Conservation (phyloP, 345 rosid genomes). For the Cochlearia excelsa region DNA sequence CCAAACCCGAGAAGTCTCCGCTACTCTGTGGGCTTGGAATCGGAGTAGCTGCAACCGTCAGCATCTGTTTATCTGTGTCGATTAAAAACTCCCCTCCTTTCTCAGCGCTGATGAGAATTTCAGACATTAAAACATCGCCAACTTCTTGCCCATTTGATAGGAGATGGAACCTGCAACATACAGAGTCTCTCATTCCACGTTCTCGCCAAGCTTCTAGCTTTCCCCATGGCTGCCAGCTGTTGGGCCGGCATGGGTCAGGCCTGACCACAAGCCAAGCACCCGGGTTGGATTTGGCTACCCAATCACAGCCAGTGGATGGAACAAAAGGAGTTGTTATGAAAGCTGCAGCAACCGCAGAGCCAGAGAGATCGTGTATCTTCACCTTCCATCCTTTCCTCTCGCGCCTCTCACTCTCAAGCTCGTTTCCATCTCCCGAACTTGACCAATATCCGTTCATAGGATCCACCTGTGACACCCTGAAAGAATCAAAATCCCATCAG, state of each 20-base stretch:
- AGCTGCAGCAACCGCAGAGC: slow-evolving; percentile 94
- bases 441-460: slow-evolving; percentile 65
- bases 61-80: slow-evolving; percentile 74
- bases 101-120: slow-evolving; percentile 75
- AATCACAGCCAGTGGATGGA: slow-evolving; percentile 92
- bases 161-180: slow-evolving; percentile 85
- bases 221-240: slow-evolving; percentile 99
- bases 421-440: slow-evolving; percentile 45
- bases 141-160: slow-evolving; percentile 71
- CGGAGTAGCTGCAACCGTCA: slow-evolving; percentile 55
- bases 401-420: slow-evolving; percentile 66
- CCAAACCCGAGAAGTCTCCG: slow-evolving; percentile 73
- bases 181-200: slow-evolving; percentile 81
- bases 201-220: slow-evolving; percentile 97
- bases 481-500: slow-evolving; percentile 27
- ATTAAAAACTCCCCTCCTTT: slow-evolving; percentile 90
- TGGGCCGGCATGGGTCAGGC: slow-evolving; percentile 73
- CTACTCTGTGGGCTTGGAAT: slow-evolving; percentile 92
- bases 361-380: slow-evolving; percentile 95
- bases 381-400: slow-evolving; percentile 99
- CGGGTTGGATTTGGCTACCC: slow-evolving; percentile 96
- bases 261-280: slow-evolving; percentile 94
- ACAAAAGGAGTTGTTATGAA: slow-evolving; percentile 98
- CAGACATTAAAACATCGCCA: slow-evolving; percentile 80
- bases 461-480: slow-evolving; percentile 72